Base-by-base conservation (phyloP, 192 early-diverging fungal genomes). In the Obelidium mucronatum region DNA sequence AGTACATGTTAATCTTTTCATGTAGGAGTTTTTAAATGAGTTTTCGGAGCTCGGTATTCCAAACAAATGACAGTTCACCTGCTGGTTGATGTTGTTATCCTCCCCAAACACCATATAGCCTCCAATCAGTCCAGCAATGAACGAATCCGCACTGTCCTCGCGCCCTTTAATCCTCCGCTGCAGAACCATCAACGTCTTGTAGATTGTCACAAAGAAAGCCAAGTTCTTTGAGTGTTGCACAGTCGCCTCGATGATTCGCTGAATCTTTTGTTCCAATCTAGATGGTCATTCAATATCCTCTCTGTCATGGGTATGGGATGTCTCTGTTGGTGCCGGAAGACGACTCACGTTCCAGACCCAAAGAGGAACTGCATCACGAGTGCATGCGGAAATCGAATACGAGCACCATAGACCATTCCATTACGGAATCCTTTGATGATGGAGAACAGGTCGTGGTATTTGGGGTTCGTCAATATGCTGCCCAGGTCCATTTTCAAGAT, bases 91-190 rank as follows among this genome's bases (percentile, higher is more conserved):
- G 80, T 91, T 93, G 76, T 93, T 97, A 79, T 97, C 95, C 67
- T 95, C 91, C 39, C 95, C 94, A 90, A 98, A 98, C 19, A 98
- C 91, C 84, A 93, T 81, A 81, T 96, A 97, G 3, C 96, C 96
- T 11, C 97, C 96, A 35, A 97, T 85, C 44, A 93, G 76, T 31
- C 97, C 97, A 3, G 97, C 95, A 37, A 97, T 59, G 80, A 98
- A 98, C 17, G 95, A 85, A 81, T 98, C 94, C 36, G 87, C 13
- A 44, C 86, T 84, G 61, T 85, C 82, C 80, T 97, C 92, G 77
- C 95, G 95, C 54, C 84, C 88, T 60, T 90, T 86, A 56, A 96
- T 68, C 37, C 87, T 83, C 31, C 90, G 85, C 72, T 92, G 93
- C 37, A 93, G 63, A 60, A 94, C 84, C 90, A 97, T 88, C 73